phyloP scores from a whole-genome alignment of 768 basidiomycete species.

The button mushroom (Agaricus bisporus) region DNA sequence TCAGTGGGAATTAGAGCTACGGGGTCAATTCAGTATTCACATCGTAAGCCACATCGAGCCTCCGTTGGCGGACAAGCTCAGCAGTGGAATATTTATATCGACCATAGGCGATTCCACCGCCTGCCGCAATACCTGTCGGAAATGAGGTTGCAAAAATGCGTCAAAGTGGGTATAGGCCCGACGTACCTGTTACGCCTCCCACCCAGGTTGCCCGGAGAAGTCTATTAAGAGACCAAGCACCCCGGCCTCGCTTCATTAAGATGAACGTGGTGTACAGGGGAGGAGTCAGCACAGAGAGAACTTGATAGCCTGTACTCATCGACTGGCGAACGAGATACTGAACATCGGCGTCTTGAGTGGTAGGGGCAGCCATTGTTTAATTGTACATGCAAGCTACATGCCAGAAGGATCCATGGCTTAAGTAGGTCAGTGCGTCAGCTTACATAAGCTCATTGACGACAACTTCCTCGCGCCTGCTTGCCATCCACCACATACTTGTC shows the following conservation, averaged over 20 bases:
- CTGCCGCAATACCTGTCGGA: conserved; percentile 37
- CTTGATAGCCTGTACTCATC: conserved; percentile 63
- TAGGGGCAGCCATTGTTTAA: conserved; percentile 10
- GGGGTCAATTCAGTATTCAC: conserved; percentile 27
- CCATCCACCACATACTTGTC: conserved; percentile 3
- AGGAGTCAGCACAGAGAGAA: conserved; percentile 56
- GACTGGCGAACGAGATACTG: conserved; percentile 60
- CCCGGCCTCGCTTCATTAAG: conserved; percentile 47
- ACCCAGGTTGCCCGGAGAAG: conserved; percentile 70
- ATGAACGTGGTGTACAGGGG: conserved; percentile 52
- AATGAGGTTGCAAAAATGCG: conserved; percentile 1
- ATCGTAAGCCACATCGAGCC: conserved; percentile 51
- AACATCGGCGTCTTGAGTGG: conserved; percentile 47
- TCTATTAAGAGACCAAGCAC: conserved; percentile 52
- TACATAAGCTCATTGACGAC: conserved; percentile 1
- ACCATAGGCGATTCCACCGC: conserved; percentile 55
- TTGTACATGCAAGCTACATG: not conserved
- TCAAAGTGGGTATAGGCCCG: not conserved
- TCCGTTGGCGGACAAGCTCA: conserved; percentile 40
- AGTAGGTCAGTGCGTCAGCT: conserved; percentile 11
- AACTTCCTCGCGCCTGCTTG: not conserved
- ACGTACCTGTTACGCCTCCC: conserved; percentile 53
- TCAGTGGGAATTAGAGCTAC: not conserved
- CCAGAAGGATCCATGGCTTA: not conserved
- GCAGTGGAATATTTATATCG: conserved; percentile 50